Base-by-base conservation (phyloP, 148 eudicot species). In the Rhododendron williamsianum region DNA sequence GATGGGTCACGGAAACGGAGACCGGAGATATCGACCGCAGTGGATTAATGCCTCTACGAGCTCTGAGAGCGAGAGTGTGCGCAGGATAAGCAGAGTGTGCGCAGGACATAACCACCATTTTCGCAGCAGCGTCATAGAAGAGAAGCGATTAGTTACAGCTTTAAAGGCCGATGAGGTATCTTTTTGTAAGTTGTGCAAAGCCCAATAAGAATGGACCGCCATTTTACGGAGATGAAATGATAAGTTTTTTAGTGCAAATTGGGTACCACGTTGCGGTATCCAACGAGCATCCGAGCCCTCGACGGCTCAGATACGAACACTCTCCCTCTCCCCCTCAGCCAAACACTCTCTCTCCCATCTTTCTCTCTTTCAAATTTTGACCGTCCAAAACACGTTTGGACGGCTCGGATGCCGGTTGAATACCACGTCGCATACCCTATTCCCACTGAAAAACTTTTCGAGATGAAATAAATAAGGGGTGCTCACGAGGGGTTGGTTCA, bases 81-180 rank as follows among this genome's bases (percentile, higher is more conserved):
- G 86, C 79, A 82, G 93, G 90, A 85, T 82, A 85, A 81, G 89
- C 65, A 52, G 86, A 81, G 48, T 82, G 78, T 27, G 89, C 85
- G 83, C 89, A 76, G 69, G 89, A 87, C 81, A 90, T 69, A 78
- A 71, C 82, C 85, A 84, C 33, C 89, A 87, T 88, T 86, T 23
- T 65, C 36, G 21, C 80, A 77, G 80, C 80, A 9, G 80, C 11
- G 52, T 21, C 80, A 19, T 21, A 7, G 10, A 46, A 46, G 46
- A 46, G 46, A 74, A 74, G 49, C 80, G 80, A 41, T 38, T 74
- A 38, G 77, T 76, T 1, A 19, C 8, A 30, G 76, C 65, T 58
- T 71, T 13, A 13, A 30, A 27, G 76, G 9, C 15, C 19, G 19
- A 15, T 27, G 15, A 30, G 30, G 30, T 51, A 10, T 51, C 15